Percentiles rank a stretch among this genome's conserved stretches.
Conservation (phyloP, 805 yeast species). For the Yamadazyma philogaea region DNA sequence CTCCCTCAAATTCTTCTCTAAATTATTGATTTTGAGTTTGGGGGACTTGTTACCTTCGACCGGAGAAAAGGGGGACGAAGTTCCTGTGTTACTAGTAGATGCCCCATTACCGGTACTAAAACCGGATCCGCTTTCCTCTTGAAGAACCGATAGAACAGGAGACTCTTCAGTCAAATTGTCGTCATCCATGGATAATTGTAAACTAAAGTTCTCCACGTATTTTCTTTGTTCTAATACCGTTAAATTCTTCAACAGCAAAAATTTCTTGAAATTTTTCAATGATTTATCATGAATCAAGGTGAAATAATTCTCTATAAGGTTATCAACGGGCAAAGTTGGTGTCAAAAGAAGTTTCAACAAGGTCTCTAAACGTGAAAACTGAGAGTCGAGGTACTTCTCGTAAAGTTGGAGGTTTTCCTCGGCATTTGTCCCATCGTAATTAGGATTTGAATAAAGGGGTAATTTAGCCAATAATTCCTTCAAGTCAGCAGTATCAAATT, state of each 20-base stretch:
- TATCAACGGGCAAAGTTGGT: conserved; percentile 57
- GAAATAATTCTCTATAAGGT: conserved; percentile 64
- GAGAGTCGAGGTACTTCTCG: conserved; percentile 41
- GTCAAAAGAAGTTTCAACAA: conserved; percentile 68
- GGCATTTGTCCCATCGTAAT: conserved; percentile 17
- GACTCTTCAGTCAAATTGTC: conserved; percentile 27
- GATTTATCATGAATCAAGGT: conserved; percentile 63
- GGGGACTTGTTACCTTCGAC: conserved; percentile 25
- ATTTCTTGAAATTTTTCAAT: conserved; percentile 58
- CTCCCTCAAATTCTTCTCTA: conserved; percentile 45
- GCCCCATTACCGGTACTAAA: neutral
- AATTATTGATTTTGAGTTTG: conserved; percentile 36
- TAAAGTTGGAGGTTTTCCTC: conserved; percentile 28
- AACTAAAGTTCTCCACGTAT: conserved; percentile 36
- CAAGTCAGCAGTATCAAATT: conserved; percentile 66
- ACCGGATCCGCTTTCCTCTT: conserved; percentile 18
- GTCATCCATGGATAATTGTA: conserved; percentile 29
- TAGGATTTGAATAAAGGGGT: conserved; percentile 42
- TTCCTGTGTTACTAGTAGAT: neutral
- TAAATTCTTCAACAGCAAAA: conserved; percentile 62
- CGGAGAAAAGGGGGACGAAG: conserved; percentile 11
- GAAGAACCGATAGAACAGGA: conserved; percentile 30
- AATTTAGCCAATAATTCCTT: conserved; percentile 50
- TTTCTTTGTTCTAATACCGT: conserved; percentile 23
- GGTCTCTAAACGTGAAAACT: conserved; percentile 49